Evolutionary conservation across 768 basidiomycete genomes (phyloP).

Genomic region (Macrolepiota fuliginosa): DNA sequence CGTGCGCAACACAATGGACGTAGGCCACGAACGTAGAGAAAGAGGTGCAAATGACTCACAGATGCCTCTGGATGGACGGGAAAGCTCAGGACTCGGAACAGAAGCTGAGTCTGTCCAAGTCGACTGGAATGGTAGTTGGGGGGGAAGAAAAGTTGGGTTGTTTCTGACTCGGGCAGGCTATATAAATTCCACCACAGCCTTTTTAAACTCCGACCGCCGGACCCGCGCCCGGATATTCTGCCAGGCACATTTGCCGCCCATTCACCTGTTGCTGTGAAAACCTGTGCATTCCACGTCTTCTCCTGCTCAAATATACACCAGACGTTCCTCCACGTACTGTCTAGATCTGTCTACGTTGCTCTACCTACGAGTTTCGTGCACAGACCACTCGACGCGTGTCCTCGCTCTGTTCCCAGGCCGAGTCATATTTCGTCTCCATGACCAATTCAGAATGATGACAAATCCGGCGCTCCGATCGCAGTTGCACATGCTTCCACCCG

Average conservation of each 20-base stretch:
- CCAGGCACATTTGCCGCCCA: not conserved
- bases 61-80: conserved; percentile 13
- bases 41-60: conserved; percentile 32
- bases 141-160: conserved; percentile 3
- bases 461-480: conserved; percentile 11
- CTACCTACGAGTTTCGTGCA: not conserved
- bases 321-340: not conserved
- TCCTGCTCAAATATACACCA: not conserved
- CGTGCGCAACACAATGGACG: conserved; percentile 22
- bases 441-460: conserved; percentile 4
- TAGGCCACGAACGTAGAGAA: conserved; percentile 25
- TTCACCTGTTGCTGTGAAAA: not conserved
- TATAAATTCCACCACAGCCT: conserved; percentile 4
- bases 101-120: not conserved
- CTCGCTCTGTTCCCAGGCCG: conserved; percentile 1
- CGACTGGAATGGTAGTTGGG: not conserved
- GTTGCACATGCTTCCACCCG: conserved; percentile 1
- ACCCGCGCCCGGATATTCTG: conserved; percentile 1
- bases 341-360: not conserved
- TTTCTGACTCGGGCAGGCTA: conserved; percentile 5
- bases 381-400: not conserved
- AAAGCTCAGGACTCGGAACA: not conserved
- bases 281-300: conserved; percentile 11
- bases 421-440: conserved; percentile 9
- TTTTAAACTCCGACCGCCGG: conserved; percentile 11